phyloP scores from a whole-genome alignment of 306 rosid species.

The Acmispon strigosus region DNA sequence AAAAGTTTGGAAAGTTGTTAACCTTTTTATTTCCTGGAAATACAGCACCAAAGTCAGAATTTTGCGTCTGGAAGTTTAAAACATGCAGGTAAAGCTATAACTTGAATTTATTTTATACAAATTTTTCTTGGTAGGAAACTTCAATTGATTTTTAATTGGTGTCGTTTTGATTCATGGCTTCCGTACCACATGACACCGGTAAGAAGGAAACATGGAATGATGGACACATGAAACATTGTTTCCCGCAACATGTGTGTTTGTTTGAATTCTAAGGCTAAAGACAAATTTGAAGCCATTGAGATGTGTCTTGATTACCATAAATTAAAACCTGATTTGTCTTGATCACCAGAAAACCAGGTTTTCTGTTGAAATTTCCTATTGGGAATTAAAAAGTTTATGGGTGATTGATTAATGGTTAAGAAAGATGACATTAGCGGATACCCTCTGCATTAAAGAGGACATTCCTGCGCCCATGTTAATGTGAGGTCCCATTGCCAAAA shows the following conservation, averaged over 20 bases:
- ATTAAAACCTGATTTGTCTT: neutral
- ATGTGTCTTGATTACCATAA: neutral
- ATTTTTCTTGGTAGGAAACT: neutral
- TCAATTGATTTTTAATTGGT: neutral
- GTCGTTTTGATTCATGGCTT: neutral
- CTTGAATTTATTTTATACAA: neutral
- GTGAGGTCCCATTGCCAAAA: neutral
- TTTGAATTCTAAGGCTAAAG: neutral
- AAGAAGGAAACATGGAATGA: conserved; percentile 3
- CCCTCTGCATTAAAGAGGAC: neutral
- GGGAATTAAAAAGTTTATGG: neutral
- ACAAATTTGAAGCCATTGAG: neutral
- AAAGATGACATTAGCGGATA: neutral
- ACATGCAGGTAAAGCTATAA: neutral
- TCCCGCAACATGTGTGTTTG: neutral
- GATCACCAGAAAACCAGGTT: neutral
- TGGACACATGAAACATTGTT: neutral
- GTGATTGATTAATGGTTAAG: neutral
- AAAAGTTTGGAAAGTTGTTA: neutral
- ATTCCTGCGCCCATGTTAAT: neutral
- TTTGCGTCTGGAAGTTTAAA: neutral
- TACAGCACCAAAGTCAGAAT: neutral
- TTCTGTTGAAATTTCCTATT: neutral
- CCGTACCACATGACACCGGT: neutral
- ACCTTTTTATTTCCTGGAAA: neutral